These are phyloP conservation scores for Arthrobotrys conoides DNA, from an alignment of 2,329 filamentous ascomycete genomes.

Conservation along the genomic window DNA sequence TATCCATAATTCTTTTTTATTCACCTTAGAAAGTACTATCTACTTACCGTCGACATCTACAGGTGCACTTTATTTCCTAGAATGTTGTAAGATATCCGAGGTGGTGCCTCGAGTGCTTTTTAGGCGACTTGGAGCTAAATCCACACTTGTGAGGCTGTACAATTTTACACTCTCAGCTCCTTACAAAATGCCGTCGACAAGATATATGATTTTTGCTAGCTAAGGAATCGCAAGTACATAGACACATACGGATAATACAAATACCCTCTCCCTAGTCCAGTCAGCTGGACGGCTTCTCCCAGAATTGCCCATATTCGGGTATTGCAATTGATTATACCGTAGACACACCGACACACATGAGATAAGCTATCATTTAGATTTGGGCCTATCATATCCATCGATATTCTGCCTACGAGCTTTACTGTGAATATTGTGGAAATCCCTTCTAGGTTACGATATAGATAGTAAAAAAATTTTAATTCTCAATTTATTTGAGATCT, in stretches of 20 bases:
- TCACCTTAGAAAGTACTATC: not conserved
- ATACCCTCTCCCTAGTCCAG: not conserved
- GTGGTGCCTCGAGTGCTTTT: not conserved
- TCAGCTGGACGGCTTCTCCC: not conserved
- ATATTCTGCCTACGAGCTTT: not conserved
- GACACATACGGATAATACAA: not conserved
- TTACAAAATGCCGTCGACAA: not conserved
- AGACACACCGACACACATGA: not conserved
- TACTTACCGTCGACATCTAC: not conserved
- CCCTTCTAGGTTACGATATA: not conserved
- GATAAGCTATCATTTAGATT: no score
- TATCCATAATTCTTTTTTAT: not conserved
- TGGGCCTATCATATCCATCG: not conserved
- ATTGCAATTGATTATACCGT: not conserved
- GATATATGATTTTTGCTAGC: not conserved
- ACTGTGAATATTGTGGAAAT: not conserved
- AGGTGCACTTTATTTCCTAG: no score
- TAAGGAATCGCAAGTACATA: not conserved
- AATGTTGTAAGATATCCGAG: not conserved
- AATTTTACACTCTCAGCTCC: not conserved
- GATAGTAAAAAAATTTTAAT: not conserved
- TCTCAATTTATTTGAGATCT: slow-evolving; percentile 21
- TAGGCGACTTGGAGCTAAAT: not conserved
- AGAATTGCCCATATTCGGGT: not conserved
- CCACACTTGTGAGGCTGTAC: not conserved